Percentiles rank a stretch among this genome's conserved stretches.
Evolutionary conservation across 2,329 filamentous ascomycete genomes (phyloP).

Genomic region (Cercospora brassicicola): DNA sequence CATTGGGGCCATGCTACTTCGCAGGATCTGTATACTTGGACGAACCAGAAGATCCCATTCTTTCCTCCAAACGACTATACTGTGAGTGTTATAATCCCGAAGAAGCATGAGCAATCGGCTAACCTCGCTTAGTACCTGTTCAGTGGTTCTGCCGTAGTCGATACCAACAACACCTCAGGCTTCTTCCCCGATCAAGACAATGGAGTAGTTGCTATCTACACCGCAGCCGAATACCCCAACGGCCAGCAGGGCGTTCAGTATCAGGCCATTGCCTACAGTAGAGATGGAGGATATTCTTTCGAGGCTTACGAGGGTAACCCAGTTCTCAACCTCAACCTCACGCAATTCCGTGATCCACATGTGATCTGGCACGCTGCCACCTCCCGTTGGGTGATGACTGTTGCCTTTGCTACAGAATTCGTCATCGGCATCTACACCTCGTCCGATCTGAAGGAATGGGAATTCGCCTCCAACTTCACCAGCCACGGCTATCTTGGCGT

Average conservation of each 20-base stretch:
- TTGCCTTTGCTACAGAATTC: conserved; percentile 57
- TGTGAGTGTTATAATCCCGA: neutral
- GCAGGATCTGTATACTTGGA: conserved; percentile 63
- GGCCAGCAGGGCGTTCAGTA: conserved; percentile 46
- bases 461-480: conserved; percentile 59
- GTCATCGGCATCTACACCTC: conserved; percentile 63
- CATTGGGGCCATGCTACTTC: conserved; percentile 69
- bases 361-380: conserved; percentile 58
- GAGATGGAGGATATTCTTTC: conserved; percentile 63
- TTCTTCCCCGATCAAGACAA: conserved; percentile 63
- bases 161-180: conserved; percentile 64
- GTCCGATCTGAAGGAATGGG: conserved; percentile 60
- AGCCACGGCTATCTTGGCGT: conserved; percentile 54
- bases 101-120: neutral
- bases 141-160: conserved; percentile 59
- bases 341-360: conserved; percentile 66
- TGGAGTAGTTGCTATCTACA: conserved; percentile 64
- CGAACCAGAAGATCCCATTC: conserved; percentile 64
- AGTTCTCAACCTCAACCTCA: conserved; percentile 56
- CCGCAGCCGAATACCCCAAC: conserved; percentile 43
- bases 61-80: conserved; percentile 56
- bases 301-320: conserved; percentile 61
- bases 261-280: conserved; percentile 63
- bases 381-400: conserved; percentile 58
- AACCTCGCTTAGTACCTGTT: conserved; percentile 47